Evolutionary conservation across 805 yeast genomes (phyloP).

Genomic region (Monosporozyma unispora): DNA sequence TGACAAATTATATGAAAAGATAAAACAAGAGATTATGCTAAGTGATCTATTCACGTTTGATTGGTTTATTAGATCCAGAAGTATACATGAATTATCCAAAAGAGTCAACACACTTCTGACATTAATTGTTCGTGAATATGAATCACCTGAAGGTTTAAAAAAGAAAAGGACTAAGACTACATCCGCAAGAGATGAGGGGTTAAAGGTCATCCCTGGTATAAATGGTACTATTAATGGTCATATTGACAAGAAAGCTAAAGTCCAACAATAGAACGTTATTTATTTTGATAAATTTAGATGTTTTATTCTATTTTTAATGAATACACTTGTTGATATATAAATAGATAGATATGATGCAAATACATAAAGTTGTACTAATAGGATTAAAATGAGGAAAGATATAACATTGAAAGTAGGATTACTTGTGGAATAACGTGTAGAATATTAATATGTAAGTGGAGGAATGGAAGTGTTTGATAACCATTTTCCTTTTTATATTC

Average conservation of each 20-base stretch:
- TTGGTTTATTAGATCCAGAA: slow-evolving; percentile 64
- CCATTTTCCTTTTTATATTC: not conserved
- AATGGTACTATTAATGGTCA: slow-evolving; percentile 7
- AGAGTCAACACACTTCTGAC: slow-evolving; percentile 58
- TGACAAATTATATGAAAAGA: slow-evolving; percentile 50
- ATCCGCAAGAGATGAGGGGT: slow-evolving; percentile 12
- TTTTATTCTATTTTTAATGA: not conserved
- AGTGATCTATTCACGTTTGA: slow-evolving; percentile 61
- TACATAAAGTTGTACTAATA: not conserved
- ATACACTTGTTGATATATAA: not conserved
- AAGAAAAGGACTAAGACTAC: slow-evolving; percentile 32
- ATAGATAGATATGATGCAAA: not conserved
- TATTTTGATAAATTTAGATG: not conserved
- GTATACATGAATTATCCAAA: slow-evolving; percentile 62
- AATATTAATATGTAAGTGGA: not conserved
- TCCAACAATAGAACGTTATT: not conserved
- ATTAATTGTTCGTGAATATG: slow-evolving; percentile 63
- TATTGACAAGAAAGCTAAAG: slow-evolving; percentile 11
- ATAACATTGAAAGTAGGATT: not conserved
- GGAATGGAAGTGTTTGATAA: not conserved
- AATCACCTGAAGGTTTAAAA: slow-evolving; percentile 48
- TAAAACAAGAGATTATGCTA: slow-evolving; percentile 52
- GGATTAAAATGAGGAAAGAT: not conserved
- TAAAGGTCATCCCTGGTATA: not conserved
- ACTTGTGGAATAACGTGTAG: not conserved